Evolutionary conservation across 768 basidiomycete genomes (phyloP), one percentile per base, ranked within the genome.

Genomic region (Udeniomyces megalosporus): DNA sequence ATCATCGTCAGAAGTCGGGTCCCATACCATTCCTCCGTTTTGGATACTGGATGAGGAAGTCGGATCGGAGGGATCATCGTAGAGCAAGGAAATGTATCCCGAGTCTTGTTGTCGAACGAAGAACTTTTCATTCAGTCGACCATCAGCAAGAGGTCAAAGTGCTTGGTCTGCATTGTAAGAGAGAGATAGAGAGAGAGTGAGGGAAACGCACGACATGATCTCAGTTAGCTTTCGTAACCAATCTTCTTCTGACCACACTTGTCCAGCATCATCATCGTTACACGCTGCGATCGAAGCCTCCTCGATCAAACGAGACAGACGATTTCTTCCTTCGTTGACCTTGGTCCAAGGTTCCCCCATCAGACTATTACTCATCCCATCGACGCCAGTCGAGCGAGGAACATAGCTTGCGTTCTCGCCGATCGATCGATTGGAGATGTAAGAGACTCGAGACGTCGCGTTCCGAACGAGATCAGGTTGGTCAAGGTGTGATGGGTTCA

Each of bases 331-430:
- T 8, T 35, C 12, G 15, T 10, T n/a, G 7, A 58, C 56, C 46
- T 65, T 65, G n/a, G 24, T 24, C 63, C 63, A 65, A 42, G 63
- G 63, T 32, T 65, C 63, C 14, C 45, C 45, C 28, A 53, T 10
- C 26, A 65, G 34, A 15, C 38, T 45, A 26, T 65, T 65, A 48
- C 52, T 55, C 22, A 65, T 32, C 15, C 44, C 60, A 17, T 49
- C 60, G 29, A 61, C 52, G 14, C 60, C 48, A 4, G 5, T 20
- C 10, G 38, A 17, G 17, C 38, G 38, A 42, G 38, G 38, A 8
- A 17, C 17, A 17, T 42, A 42, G 10, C 10, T 8, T 42, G 8
- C 38, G 38, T 42, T 42, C 38, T 8, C 46, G 22, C 46, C 50
- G 7, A 53, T n/a, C 34, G 35, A 10, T 34, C 63, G 50, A 35